A percentile compares a stretch with the other conserved stretches of the same genome.
Evolutionary conservation across 2,329 filamentous ascomycete genomes (phyloP).

Genomic region (Botryotinia narcissicola): DNA sequence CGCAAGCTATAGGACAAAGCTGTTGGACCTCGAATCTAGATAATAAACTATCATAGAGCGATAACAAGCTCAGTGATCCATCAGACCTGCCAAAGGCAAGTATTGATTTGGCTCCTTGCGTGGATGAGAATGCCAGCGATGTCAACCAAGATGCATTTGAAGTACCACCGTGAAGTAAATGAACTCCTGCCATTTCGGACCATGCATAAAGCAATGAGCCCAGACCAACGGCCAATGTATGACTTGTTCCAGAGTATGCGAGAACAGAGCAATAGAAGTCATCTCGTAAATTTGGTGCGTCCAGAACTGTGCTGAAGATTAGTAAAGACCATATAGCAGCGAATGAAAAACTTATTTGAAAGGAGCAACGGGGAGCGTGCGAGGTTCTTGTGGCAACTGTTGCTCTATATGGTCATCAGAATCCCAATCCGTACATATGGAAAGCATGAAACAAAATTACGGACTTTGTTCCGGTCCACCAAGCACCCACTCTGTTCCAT

Average conservation of each 20-base stretch:
- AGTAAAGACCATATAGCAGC: conserved; percentile 30
- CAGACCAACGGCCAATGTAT: conserved; percentile 80
- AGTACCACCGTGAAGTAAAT: conserved; percentile 48
- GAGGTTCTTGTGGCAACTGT: conserved; percentile 36
- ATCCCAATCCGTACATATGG: background rate
- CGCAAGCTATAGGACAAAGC: conserved; percentile 69
- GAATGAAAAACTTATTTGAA: conserved; percentile 61
- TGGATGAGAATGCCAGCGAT: conserved; percentile 85
- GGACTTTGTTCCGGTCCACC: conserved; percentile 29
- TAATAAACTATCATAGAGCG: conserved; percentile 62
- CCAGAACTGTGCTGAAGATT: conserved; percentile 64
- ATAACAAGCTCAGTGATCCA: conserved; percentile 74
- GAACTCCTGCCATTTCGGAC: conserved; percentile 73
- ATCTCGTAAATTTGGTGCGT: conserved; percentile 84
- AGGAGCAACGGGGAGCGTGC: conserved; percentile 65
- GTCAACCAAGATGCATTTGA: conserved; percentile 65
- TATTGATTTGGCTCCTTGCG: conserved; percentile 70
- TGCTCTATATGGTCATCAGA: conserved; percentile 28
- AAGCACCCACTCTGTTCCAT: conserved; percentile 36
- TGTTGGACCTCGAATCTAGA: conserved; percentile 75
- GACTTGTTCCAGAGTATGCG: conserved; percentile 73
- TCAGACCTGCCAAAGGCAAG: conserved; percentile 81
- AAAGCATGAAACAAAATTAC: conserved; percentile 10
- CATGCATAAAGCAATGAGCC: conserved; percentile 80
- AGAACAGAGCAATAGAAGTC: conserved; percentile 94